Evolutionary conservation across 1,139 yeast species (phyloP).

Genomic region (Blastobotrys buckinghamii): DNA sequence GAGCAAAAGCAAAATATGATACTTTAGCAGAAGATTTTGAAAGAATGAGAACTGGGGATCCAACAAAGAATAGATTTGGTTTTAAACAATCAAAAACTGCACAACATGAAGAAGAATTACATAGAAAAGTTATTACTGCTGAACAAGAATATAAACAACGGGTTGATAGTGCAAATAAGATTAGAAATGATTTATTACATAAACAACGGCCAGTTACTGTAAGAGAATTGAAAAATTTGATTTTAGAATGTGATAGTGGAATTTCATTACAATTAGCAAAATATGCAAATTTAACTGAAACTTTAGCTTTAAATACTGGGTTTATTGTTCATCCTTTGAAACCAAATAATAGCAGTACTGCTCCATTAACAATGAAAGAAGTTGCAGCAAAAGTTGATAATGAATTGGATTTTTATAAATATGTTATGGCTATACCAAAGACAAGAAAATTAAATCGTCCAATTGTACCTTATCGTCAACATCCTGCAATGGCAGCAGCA

Average conservation of each 20-base stretch:
- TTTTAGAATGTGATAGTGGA: constrained; percentile 84
- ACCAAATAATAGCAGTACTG: constrained; percentile 32
- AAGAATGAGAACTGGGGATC: constrained; percentile 72
- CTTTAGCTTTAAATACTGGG: constrained; percentile 76
- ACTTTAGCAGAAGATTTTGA: constrained; percentile 84
- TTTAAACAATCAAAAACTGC: constrained; percentile 76
- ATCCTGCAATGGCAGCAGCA: constrained; percentile 52
- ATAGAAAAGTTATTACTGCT: constrained; percentile 71
- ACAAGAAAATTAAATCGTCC: constrained; percentile 30
- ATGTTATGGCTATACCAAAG: constrained; percentile 41
- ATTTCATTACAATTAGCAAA: constrained; percentile 82
- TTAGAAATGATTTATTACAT: constrained; percentile 66
- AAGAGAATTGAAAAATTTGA: constrained; percentile 65
- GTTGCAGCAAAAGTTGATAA: constrained; percentile 74
- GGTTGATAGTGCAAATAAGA: constrained; percentile 65
- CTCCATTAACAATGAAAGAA: constrained; percentile 63
- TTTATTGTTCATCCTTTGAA: constrained; percentile 71
- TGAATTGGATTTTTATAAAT: constrained; percentile 74
- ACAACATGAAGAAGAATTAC: constrained; percentile 90
- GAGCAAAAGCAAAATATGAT: constrained; percentile 78
- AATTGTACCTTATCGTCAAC: constrained; percentile 64
- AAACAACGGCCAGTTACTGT: constrained; percentile 75
- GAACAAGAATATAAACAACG: constrained; percentile 80
- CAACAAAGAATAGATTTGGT: constrained; percentile 62
- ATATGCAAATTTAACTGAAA: constrained; percentile 83